These are phyloP conservation scores for Fusarium dlaminii DNA, from an alignment of 2,329 filamentous ascomycete species.

Conservation along the genomic window DNA sequence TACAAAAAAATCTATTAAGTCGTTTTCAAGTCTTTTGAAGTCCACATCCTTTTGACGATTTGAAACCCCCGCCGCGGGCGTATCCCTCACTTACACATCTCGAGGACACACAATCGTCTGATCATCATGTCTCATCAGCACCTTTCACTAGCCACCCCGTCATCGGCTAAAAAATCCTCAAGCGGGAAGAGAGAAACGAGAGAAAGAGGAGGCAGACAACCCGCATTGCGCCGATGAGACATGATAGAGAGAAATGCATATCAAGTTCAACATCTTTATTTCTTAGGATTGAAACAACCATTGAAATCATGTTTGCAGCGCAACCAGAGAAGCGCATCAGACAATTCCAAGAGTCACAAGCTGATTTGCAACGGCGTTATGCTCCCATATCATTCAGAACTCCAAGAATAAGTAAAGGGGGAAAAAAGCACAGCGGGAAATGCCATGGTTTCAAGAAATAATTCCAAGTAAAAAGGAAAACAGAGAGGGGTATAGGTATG, in stretches of 20 bases:
- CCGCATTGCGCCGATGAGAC: neutral
- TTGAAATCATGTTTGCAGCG: constrained; percentile 1
- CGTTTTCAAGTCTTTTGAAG: constrained; percentile 37
- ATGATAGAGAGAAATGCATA: neutral
- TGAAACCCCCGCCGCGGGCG: constrained; percentile 7
- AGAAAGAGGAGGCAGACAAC: neutral
- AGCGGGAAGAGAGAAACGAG: neutral
- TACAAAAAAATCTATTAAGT: constrained; percentile 41
- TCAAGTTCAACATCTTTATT: neutral
- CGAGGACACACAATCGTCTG: neutral
- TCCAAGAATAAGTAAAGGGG: constrained; percentile 9
- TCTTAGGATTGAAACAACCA: neutral
- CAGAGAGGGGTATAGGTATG: constrained; percentile 39
- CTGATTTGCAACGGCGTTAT: neutral
- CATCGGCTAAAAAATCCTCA: neutral
- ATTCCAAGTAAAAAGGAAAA: constrained; percentile 17
- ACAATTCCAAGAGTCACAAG: neutral
- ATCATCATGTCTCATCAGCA: constrained; percentile 9
- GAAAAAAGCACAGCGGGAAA: constrained; percentile 17
- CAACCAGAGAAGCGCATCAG: neutral
- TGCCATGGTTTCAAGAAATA: constrained; percentile 3
- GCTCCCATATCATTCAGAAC: constrained; percentile 1
- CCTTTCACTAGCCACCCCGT: neutral
- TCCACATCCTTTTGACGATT: constrained; percentile 26
- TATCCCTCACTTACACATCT: constrained; percentile 12